Conservation (phyloP, 257 asterid species). For the Solanum paucissectum region DNA sequence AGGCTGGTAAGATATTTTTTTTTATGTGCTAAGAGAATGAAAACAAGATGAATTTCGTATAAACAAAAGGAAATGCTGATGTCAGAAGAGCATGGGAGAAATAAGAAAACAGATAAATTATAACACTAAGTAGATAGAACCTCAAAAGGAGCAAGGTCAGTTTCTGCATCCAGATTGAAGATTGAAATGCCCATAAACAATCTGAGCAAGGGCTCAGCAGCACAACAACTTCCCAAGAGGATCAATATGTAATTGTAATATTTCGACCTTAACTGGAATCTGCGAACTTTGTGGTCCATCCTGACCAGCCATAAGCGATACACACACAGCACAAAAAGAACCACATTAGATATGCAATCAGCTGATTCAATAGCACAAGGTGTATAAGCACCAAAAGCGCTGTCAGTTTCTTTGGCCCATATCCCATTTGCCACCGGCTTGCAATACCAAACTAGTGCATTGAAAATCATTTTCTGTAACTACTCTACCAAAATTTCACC, state of each 20-base stretch:
- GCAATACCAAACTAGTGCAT: constrained; percentile 65
- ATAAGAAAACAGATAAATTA: background rate
- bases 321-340: constrained; percentile 45
- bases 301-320: constrained; percentile 50
- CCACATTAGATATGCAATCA: constrained; percentile 49
- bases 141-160: constrained; percentile 68
- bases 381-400: constrained; percentile 64
- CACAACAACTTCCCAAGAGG: constrained; percentile 43
- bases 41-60: background rate
- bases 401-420: constrained; percentile 53
- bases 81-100: background rate
- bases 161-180: constrained; percentile 46
- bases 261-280: constrained; percentile 51
- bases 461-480: constrained; percentile 34
- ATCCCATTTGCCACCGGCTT: constrained; percentile 53
- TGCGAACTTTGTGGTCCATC: constrained; percentile 22
- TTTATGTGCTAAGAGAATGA: background rate
- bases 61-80: background rate
- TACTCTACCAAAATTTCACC: background rate
- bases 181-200: constrained; percentile 49
- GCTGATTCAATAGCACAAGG: constrained; percentile 68
- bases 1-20: background rate
- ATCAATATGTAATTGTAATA: constrained; percentile 45
- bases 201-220: constrained; percentile 59
- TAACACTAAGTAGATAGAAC: constrained; percentile 12